Percentiles rank a stretch among this genome's conserved stretches.
These are phyloP conservation scores for Pleurotus ostreatus DNA, from an alignment of 768 basidiomycete genomes.

Conservation along the genomic window DNA sequence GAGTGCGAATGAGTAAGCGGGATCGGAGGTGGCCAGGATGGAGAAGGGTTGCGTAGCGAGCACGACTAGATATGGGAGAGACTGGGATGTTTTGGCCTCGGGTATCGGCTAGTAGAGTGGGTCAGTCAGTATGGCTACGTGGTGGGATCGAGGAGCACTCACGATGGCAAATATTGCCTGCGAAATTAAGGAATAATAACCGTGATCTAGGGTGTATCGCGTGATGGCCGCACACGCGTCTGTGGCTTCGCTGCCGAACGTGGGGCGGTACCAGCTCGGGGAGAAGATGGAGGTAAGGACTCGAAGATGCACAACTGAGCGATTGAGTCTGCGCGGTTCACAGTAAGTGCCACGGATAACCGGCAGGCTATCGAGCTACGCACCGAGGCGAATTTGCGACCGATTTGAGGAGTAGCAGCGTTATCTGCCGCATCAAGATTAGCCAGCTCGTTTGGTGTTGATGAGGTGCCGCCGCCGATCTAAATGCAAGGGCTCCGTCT, in stretches of 20 bases:
- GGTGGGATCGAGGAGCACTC: constrained; percentile 20
- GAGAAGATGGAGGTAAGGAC: constrained; percentile 48
- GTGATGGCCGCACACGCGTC: constrained; percentile 27
- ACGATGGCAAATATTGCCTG: constrained; percentile 45
- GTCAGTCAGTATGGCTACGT: background rate
- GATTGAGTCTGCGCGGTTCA: constrained; percentile 33
- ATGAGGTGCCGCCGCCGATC: constrained; percentile 32
- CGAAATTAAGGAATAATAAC: constrained; percentile 41
- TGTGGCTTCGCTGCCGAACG: background rate
- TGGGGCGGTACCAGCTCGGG: background rate
- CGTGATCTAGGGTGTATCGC: constrained; percentile 41
- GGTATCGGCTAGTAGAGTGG: constrained; percentile 37
- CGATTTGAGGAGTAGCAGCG: constrained; percentile 49
- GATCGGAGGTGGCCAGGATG: constrained; percentile 21
- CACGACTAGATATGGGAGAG: constrained; percentile 42
- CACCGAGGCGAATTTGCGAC: constrained; percentile 48
- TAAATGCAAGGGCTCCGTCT: constrained; percentile 34
- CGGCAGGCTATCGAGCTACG: constrained; percentile 17
- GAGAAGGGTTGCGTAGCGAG: constrained; percentile 41
- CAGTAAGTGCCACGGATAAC: background rate
- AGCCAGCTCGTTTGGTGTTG: constrained; percentile 49
- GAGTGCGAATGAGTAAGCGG: constrained; percentile 24
- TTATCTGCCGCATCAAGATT: constrained; percentile 49
- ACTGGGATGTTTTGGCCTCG: constrained; percentile 51
- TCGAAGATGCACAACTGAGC: constrained; percentile 43